phyloP scores from a whole-genome alignment of 495 filamentous ascomycete genomes.

The Aspergillus nidulans region DNA sequence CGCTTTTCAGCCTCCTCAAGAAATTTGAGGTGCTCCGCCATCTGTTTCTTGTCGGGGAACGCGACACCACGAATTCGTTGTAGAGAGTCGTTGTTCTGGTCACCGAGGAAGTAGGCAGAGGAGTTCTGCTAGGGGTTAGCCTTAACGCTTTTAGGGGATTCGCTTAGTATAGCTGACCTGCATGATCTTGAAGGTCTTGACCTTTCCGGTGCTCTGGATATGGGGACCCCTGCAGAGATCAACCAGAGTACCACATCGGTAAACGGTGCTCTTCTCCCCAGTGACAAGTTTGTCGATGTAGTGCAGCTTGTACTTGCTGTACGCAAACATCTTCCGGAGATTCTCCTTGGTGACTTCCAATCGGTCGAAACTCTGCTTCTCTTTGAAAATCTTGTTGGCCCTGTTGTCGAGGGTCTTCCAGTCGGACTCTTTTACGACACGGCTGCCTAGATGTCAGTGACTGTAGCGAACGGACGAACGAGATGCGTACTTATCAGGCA shows the following conservation, averaged over 20 bases:
- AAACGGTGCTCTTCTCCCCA: conserved; percentile 87
- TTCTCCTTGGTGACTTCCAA: conserved; percentile 84
- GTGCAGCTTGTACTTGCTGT: conserved; percentile 94
- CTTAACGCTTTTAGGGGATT: neutral
- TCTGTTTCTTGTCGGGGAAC: conserved; percentile 93
- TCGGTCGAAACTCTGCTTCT: conserved; percentile 93
- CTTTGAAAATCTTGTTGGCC: conserved; percentile 77
- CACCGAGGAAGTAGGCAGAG: conserved; percentile 93
- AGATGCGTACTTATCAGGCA: conserved; percentile 57
- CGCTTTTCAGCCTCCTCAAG: conserved; percentile 94
- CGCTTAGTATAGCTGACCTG: conserved; percentile 47
- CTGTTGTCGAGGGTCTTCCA: conserved; percentile 76
- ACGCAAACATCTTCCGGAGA: conserved; percentile 90
- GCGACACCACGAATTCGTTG: conserved; percentile 95
- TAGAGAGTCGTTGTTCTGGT: conserved; percentile 85
- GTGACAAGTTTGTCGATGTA: conserved; percentile 94
- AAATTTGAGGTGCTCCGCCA: conserved; percentile 86
- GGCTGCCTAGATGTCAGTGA: conserved; percentile 25
- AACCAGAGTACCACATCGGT: conserved; percentile 76
- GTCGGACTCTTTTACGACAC: conserved; percentile 68
- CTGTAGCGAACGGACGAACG: neutral
- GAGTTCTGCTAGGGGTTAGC: conserved; percentile 63
- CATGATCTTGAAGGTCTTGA: conserved; percentile 92
- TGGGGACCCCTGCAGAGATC: conserved; percentile 80
- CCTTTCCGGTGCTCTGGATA: conserved; percentile 85